Percentiles rank a stretch among this genome's conserved stretches.
phyloP scores from a whole-genome alignment of 2,329 filamentous ascomycete genomes.

The Metarhizium humberi region DNA sequence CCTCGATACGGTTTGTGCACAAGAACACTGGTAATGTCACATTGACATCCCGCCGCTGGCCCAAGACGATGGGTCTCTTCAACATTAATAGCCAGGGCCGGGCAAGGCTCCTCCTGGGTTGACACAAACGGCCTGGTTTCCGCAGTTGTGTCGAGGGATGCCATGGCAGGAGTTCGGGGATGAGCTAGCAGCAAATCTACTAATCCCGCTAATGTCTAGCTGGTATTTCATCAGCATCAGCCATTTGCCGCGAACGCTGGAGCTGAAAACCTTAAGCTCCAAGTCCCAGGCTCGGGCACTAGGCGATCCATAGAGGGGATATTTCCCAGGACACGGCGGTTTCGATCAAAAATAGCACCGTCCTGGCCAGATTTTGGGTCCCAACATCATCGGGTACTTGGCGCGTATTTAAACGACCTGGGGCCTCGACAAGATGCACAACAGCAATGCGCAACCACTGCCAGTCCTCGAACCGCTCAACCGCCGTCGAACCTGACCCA shows the following conservation, averaged over 20 bases:
- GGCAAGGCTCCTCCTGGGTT: background rate
- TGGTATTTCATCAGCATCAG: background rate
- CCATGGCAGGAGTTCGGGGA: background rate
- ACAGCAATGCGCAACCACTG: background rate
- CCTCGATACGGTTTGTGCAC: background rate
- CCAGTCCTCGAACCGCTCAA: too few species aligned
- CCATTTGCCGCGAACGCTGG: background rate
- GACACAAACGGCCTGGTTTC: background rate
- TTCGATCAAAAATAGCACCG: too few species aligned
- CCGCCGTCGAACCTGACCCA: background rate
- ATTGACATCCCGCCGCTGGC: constrained; percentile 4
- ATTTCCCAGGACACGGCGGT: too few species aligned
- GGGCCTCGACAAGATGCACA: background rate
- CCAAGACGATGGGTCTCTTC: constrained; percentile 2
- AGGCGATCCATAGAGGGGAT: too few species aligned
- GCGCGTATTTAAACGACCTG: background rate
- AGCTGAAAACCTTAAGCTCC: background rate
- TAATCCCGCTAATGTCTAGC: background rate
- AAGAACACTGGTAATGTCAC: constrained; percentile 3
- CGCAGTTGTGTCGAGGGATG: background rate
- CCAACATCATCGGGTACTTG: background rate
- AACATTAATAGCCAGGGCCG: background rate
- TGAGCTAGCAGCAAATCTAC: background rate
- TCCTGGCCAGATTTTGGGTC: background rate
- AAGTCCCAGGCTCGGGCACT: background rate